Conservation (phyloP, 345 rosid species). For the Ceriops tagal region DNA sequence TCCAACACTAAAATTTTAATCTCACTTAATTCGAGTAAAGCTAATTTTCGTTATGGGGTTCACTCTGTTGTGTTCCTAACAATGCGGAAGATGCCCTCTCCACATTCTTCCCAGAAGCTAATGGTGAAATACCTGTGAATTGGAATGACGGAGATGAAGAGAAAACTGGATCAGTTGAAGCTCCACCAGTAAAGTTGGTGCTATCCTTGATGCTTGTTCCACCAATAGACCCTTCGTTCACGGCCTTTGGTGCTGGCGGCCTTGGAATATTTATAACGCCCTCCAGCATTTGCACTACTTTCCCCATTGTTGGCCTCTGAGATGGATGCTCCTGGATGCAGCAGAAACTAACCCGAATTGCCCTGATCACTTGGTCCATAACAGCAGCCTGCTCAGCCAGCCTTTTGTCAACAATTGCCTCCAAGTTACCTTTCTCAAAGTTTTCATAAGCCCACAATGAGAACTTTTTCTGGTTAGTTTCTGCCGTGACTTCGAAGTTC, state of each 20-base stretch:
- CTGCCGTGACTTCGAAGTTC: conserved; percentile 15
- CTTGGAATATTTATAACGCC: conserved; percentile 39
- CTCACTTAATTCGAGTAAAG: too few species aligned
- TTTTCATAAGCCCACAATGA: conserved; percentile 26
- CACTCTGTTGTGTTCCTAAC: not conserved
- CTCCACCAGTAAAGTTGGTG: conserved; percentile 30
- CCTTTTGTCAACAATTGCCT: conserved; percentile 7
- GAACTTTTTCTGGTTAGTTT: conserved; percentile 29
- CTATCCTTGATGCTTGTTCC: conserved; percentile 30
- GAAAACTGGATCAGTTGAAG: conserved; percentile 35
- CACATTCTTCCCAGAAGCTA: conserved; percentile 15
- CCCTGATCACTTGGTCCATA: conserved; percentile 14
- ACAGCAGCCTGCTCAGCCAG: not conserved
- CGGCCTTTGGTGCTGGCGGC: conserved; percentile 45
- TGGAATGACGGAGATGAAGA: conserved; percentile 31
- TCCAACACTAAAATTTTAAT: too few species aligned
- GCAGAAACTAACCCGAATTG: conserved; percentile 12
- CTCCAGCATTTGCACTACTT: conserved; percentile 21
- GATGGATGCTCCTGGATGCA: conserved; percentile 23
- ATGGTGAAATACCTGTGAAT: conserved; percentile 17
- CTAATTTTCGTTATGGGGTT: not conserved
- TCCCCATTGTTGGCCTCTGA: conserved; percentile 19
- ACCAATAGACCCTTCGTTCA: conserved; percentile 23
- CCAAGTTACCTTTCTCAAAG: conserved; percentile 17
- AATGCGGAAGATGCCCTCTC: conserved; percentile 26